Evolutionary conservation across 2,329 filamentous ascomycete species (phyloP).

Genomic region (Blastomyces emzantsi): DNA sequence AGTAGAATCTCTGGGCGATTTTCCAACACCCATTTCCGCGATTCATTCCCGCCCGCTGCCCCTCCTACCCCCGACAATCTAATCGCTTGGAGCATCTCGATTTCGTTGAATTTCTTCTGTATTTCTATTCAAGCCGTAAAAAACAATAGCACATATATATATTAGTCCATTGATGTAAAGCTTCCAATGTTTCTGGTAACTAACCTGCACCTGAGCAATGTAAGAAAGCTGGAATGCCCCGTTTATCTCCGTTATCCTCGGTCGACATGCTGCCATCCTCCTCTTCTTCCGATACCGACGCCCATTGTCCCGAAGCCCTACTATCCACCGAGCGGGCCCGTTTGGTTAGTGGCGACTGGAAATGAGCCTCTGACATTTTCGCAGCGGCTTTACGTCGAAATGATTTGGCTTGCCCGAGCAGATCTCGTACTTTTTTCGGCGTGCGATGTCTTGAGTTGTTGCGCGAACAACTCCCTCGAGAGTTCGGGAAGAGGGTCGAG

Average conservation of each 20-base stretch:
- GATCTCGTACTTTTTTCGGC: slow-evolving; percentile 33
- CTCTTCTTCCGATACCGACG: slow-evolving; percentile 14
- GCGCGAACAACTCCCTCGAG: neutral
- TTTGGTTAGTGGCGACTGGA: slow-evolving; percentile 30
- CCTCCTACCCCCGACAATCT: neutral
- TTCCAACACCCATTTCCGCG: slow-evolving; percentile 52
- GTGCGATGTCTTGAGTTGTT: slow-evolving; percentile 18
- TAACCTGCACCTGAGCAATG: slow-evolving; percentile 32
- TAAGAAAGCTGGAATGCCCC: slow-evolving; percentile 31
- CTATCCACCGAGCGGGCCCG: slow-evolving; percentile 31
- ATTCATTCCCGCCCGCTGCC: slow-evolving; percentile 30
- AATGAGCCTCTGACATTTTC: slow-evolving; percentile 35
- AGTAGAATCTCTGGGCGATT: slow-evolving; percentile 46
- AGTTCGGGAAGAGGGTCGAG: neutral
- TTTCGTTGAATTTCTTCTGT: slow-evolving; percentile 50
- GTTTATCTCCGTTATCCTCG: slow-evolving; percentile 19
- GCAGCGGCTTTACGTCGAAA: slow-evolving; percentile 32
- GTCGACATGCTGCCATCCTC: slow-evolving; percentile 17
- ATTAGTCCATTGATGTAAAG: slow-evolving; percentile 7
- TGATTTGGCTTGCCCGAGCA: slow-evolving; percentile 34
- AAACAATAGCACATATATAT: too few species aligned
- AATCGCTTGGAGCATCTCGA: slow-evolving; percentile 50
- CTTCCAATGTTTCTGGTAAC: slow-evolving; percentile 14
- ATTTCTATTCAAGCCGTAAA: slow-evolving; percentile 40
- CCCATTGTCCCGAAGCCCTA: slow-evolving; percentile 20